A percentile compares a stretch with the other conserved stretches of the same genome.
These are phyloP conservation scores for Spencermartinsiella europaea DNA, from an alignment of 805 yeast species.

Conservation along the genomic window DNA sequence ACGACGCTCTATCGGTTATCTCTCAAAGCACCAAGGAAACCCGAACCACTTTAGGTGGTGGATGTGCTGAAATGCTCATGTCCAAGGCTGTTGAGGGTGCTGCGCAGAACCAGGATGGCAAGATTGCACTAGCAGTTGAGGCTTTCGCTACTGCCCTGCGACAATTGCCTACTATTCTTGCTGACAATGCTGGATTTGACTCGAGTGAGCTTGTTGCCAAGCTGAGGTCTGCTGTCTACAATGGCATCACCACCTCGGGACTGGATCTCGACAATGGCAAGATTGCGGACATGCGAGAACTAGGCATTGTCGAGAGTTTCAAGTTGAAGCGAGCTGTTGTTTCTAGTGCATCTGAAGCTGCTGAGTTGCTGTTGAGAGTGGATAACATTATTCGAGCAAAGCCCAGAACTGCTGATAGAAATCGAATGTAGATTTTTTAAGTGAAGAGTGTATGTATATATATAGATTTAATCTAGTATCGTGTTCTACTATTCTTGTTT, in stretches of 20 bases:
- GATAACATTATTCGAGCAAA: constrained; percentile 96
- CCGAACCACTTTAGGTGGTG: constrained; percentile 90
- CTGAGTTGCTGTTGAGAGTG: constrained; percentile 90
- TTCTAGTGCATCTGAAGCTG: constrained; percentile 94
- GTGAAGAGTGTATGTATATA: not conserved
- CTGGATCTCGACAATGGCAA: constrained; percentile 78
- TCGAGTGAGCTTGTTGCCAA: constrained; percentile 88
- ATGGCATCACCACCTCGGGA: constrained; percentile 89
- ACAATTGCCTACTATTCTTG: constrained; percentile 90
- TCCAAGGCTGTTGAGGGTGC: constrained; percentile 91
- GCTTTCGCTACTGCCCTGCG: constrained; percentile 91
- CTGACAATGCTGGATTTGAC: constrained; percentile 96
- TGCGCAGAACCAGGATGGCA: constrained; percentile 89
- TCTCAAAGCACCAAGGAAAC: constrained; percentile 93
- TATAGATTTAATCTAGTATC: not conserved
- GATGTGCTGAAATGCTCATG: constrained; percentile 94
- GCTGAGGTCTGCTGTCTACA: constrained; percentile 83
- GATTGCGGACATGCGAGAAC: constrained; percentile 89
- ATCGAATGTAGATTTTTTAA: constrained; percentile 25
- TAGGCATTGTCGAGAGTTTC: constrained; percentile 89
- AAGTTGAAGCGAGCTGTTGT: constrained; percentile 93
- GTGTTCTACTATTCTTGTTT: not conserved
- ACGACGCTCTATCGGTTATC: constrained; percentile 91
- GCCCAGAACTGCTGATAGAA: constrained; percentile 94
- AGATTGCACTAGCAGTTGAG: constrained; percentile 89